Evolutionary conservation across 2,329 filamentous ascomycete genomes (phyloP), one percentile per base, ranked within the genome.

Genomic region (Aspergillus piperis): DNA sequence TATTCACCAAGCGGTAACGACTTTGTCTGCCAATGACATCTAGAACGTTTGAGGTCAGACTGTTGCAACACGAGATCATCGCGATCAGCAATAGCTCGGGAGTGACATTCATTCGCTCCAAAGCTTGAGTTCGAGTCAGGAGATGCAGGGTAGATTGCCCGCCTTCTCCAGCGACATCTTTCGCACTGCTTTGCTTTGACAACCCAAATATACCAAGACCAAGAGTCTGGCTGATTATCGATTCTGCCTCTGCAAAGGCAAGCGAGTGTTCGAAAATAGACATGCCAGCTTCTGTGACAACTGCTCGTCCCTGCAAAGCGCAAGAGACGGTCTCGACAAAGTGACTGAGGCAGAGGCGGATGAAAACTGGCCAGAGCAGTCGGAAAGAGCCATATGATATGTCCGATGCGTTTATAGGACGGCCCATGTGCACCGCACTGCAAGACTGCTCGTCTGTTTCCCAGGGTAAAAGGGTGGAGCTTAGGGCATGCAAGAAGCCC

Each of bases 241-340:
- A 89, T 74, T 99, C 95, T 8, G 94, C 94, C 76, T 99, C 95
- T 10, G 94, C 92, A 78, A 98, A 99, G 2, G 94, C 94, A 8
- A 99, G 82, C 0, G 93, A 97, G 71, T 97, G 93, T 73, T 99
- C 95, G 70, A 98, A 96, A 2, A 97, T 85, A 0, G 93, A 96
- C 91, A 98, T 96, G 17, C 92, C 93, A 1, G 92, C 96, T 77
- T 98, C 95, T 0, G 91, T 89, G 64, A 90, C 86, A 0, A 91
- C 85, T 2, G 87, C 85, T 2, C 90, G 87, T 32, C 94, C 94
- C 74, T 96, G 92, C 6, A 98, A 84, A 8, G 94, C 91, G 74
- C 92, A 96, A 3, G 90, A 89, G 8, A 98, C 79, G 0, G 91
- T 95, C 76, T 98, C 95, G 19, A 96, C 80, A 67, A 98, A 94